Base-by-base conservation (phyloP, 495 filamentous ascomycete species). In the Aspergillus leporis region DNA sequence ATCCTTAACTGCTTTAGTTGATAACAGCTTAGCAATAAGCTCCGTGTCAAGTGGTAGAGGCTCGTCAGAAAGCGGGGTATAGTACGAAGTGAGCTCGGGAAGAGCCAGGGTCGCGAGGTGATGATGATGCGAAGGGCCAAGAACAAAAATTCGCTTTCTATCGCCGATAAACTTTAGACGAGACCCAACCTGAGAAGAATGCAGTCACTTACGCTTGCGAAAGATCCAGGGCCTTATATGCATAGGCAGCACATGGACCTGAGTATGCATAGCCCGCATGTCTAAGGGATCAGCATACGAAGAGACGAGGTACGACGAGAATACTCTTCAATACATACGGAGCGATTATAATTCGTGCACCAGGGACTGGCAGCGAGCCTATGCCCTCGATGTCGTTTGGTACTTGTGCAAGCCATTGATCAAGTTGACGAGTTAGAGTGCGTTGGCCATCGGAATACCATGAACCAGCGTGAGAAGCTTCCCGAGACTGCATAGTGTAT, bases 251-350 rank as follows among this genome's bases (percentile, higher is more conserved):
- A 61, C 91, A 91, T 28, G 92, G 86, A 31, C 94, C 94, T 16
- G 93, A 98, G 76, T 97, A 99, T 4, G 90, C 82, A 79, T 96
- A 99, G 30, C 94, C 95, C 55, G 95, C 94, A 72, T 99, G 94
- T 59, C 94, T 98, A 60, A 22, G 46, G 32, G 50, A 51, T 70
- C 51, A 71, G 66, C 51, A 55, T 60, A 18, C 12, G n/a, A 13
- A 28, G 18, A 31, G 14, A 25, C 22, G 32, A 19, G 8, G 14
- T 46, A 4, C 8, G 10, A 49, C 23, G 23, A 46, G 14, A 25
- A 34, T 54, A 31, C 55, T 47, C 32, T 53, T 13, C n/a, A 28
- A 23, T 55, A 82, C 92, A 78, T 86, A 98, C 95, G 94, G 94
- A 61, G 92, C 93, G 66, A 99, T 97, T 62, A 99, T 92, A 5